Conservation (phyloP, 768 basidiomycete genomes). For the Trametes cubensis region DNA sequence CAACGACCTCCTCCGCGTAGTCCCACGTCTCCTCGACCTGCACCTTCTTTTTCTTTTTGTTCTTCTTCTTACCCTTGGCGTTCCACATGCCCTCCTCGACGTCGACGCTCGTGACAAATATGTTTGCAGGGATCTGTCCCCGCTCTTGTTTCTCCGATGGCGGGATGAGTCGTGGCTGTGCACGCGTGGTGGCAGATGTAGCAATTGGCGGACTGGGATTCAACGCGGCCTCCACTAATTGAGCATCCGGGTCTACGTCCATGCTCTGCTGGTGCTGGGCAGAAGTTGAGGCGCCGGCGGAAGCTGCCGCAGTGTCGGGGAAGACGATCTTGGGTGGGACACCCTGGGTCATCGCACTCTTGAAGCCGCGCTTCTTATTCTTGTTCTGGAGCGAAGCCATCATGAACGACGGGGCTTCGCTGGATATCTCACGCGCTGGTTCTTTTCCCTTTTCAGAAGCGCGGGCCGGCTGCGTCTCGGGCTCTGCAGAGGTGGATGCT, state of each 20-base stretch:
- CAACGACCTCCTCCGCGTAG: neutral
- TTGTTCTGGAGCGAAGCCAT: constrained; percentile 68
- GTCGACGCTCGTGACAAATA: constrained; percentile 75
- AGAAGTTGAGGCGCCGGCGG: neutral
- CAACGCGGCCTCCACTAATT: constrained; percentile 10
- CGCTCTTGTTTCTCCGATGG: constrained; percentile 61
- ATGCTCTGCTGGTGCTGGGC: neutral
- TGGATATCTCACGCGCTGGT: neutral
- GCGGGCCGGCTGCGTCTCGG: neutral
- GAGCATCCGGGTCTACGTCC: constrained; percentile 17
- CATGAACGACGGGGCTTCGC: constrained; percentile 36
- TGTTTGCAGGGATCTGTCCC: constrained; percentile 55
- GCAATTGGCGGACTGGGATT: neutral
- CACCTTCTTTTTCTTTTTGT: constrained; percentile 24
- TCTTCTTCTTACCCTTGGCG: constrained; percentile 41
- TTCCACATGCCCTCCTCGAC: constrained; percentile 56
- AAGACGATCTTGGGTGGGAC: constrained; percentile 61
- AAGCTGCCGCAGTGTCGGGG: constrained; percentile 26
- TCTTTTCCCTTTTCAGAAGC: neutral
- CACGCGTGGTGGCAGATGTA: neutral
- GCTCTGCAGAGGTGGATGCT: neutral
- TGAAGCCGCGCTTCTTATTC: constrained; percentile 75
- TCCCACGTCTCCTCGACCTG: constrained; percentile 18
- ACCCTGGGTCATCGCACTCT: constrained; percentile 47
- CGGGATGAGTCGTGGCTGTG: constrained; percentile 49